phyloP scores from a whole-genome alignment of 148 eudicot species.

The Vaccinium macrocarpon region DNA sequence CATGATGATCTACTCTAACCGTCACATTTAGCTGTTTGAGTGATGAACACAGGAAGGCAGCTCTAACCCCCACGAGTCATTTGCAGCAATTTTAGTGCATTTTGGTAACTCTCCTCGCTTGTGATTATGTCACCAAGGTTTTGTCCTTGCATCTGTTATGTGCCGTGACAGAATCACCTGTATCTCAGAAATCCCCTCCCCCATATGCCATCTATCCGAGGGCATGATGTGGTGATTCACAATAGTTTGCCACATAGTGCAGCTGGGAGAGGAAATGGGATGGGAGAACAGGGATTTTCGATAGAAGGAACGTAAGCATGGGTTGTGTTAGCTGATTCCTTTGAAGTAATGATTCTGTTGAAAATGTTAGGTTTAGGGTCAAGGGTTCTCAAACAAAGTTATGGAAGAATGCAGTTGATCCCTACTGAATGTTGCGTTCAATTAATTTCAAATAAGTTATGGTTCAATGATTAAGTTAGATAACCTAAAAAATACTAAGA shows the following conservation, averaged over 20 bases:
- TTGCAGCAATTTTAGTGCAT: not conserved
- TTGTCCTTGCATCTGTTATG: not conserved
- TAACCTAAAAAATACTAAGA: not conserved
- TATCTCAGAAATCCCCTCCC: not conserved
- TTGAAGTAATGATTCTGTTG: not conserved
- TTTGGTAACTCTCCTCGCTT: not conserved
- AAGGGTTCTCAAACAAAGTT: not conserved
- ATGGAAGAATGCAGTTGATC: not conserved
- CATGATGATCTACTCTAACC: not conserved
- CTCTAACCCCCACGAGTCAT: not conserved
- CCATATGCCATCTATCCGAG: not conserved
- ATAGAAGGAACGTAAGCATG: not conserved
- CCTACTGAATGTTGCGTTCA: not conserved
- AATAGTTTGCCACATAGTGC: not conserved
- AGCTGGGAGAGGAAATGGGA: not conserved
- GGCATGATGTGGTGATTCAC: not conserved
- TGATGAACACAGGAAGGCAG: not conserved
- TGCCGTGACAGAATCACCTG: not conserved
- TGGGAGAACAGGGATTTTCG: not conserved
- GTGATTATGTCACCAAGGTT: slow-evolving; percentile 2
- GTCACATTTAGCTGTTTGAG: not conserved
- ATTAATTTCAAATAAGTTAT: not conserved
- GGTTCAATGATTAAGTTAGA: not conserved
- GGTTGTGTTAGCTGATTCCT: not conserved
- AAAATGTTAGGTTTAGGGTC: not conserved